Conservation (phyloP, 2,329 filamentous ascomycete genomes). For the Sclerotinia trifoliorum region DNA sequence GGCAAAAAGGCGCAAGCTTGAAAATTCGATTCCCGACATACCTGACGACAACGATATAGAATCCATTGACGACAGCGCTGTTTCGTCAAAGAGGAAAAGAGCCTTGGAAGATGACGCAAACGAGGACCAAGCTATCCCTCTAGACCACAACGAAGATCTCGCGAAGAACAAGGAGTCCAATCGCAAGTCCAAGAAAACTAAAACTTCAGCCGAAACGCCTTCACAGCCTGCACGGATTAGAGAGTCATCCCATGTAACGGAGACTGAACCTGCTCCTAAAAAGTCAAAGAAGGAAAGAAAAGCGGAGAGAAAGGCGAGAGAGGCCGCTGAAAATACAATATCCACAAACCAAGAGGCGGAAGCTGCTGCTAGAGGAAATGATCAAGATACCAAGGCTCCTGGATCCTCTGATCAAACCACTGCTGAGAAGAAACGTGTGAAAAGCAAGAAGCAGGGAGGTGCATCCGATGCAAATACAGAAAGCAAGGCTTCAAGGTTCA, state of each 20-base stretch:
- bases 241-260: constrained; percentile 23
- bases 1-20: constrained; percentile 39
- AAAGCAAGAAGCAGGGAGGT: constrained; percentile 40
- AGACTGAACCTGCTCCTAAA: constrained; percentile 36
- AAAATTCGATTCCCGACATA: constrained; percentile 40
- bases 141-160: constrained; percentile 23
- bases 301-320: constrained; percentile 40
- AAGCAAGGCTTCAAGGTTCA: constrained; percentile 55
- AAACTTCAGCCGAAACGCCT: background rate
- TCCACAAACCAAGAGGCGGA: constrained; percentile 12
- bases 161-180: background rate
- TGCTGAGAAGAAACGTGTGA: constrained; percentile 37
- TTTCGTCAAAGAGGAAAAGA: constrained; percentile 34
- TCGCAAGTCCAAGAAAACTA: constrained; percentile 15
- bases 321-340: constrained; percentile 31
- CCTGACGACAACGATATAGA: constrained; percentile 35
- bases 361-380: constrained; percentile 12
- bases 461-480: constrained; percentile 25
- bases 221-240: background rate
- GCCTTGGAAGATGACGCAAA: constrained; percentile 11
- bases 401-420: constrained; percentile 8
- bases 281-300: constrained; percentile 43
- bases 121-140: background rate
- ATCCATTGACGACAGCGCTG: constrained; percentile 25
- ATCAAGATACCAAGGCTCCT: background rate